Evolutionary conservation across 1,139 yeast genomes (phyloP), one percentile per base, ranked within the genome.

Genomic region (Candida tropicalis): DNA sequence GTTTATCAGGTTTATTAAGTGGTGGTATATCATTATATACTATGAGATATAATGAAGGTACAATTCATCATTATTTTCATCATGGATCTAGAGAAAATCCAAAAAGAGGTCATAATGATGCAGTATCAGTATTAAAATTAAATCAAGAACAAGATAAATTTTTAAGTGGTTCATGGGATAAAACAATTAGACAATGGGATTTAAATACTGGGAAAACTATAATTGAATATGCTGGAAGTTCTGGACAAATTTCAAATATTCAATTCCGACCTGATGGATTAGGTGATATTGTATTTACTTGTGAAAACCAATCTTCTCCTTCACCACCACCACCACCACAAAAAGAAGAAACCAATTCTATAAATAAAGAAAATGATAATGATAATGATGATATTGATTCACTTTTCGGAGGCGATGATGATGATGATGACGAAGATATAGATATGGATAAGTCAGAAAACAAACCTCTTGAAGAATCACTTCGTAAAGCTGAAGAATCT

Each of bases 161-260:
- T 31, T 59, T 93, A 5, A 84, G 95, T 34, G 99, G 97, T 0
- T 80, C 95, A 5, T 93, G 98, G 96, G 99, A 93, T 66, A 84
- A 81, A 59, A 70, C 79, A 5, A 75, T 87, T 3, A 68, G 84
- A 18, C 79, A 84, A 52, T 91, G 98, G 97, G 99, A 93, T 64
- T 68, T 95, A 41, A 77, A 87, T 50, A 79, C 86, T 0, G 97
- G 98, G 2, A 70, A 73, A 35, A 66, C 77, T 24, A 58, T 73
- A 56, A 64, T 68, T 15, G 55, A 69, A 24, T 87, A 73, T 55
- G 56, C 66, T 4, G 82, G 79, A 2, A 73, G 82, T 38, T 73
- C 87, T 0, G 93, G 97, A 2, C 98, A 93, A 60, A 73, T 93
- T 2, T 83, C 96, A 6, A 77, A 84, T 42, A 60, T 93, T 16